phyloP scores from a whole-genome alignment of 2,329 filamentous ascomycete genomes.

The Colletotrichum falcatum region DNA sequence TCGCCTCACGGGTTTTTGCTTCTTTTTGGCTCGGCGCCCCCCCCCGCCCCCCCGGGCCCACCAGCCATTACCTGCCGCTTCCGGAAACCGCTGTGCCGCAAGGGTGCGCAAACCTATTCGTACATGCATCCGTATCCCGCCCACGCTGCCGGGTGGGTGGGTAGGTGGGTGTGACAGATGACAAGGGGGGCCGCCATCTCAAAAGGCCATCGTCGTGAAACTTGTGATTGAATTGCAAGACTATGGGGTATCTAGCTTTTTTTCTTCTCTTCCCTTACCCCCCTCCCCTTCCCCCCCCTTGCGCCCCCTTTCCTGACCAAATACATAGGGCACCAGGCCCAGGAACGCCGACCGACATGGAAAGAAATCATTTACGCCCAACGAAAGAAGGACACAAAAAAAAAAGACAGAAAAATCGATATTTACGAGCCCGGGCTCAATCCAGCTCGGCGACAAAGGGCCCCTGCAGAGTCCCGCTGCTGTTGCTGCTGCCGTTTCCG shows the following conservation, averaged over 20 bases:
- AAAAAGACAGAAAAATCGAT: neutral
- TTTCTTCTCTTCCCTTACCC: too few relatives aligned
- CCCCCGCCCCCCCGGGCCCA: too few relatives aligned
- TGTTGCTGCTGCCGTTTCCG: neutral
- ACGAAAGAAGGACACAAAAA: neutral
- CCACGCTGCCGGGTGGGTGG: neutral
- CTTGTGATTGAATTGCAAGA: neutral
- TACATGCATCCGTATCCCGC: neutral
- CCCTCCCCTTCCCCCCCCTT: neutral
- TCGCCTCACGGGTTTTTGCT: too few relatives aligned
- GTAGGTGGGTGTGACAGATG: neutral
- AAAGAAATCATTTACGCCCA: neutral
- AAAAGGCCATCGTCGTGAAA: neutral
- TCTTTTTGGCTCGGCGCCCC: neutral
- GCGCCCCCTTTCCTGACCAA: neutral
- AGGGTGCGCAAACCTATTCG: too few relatives aligned
- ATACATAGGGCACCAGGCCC: neutral
- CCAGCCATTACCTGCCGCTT: neutral
- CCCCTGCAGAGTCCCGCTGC: constrained; percentile 11
- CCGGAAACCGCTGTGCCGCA: neutral
- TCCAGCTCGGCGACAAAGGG: constrained; percentile 34
- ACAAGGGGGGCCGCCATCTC: neutral
- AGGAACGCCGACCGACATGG: neutral
- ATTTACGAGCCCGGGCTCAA: constrained; percentile 17
- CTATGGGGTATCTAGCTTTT: neutral